Evolutionary conservation across 441 rosid genomes (phyloP).

Genomic region (Adansonia gregorii): DNA sequence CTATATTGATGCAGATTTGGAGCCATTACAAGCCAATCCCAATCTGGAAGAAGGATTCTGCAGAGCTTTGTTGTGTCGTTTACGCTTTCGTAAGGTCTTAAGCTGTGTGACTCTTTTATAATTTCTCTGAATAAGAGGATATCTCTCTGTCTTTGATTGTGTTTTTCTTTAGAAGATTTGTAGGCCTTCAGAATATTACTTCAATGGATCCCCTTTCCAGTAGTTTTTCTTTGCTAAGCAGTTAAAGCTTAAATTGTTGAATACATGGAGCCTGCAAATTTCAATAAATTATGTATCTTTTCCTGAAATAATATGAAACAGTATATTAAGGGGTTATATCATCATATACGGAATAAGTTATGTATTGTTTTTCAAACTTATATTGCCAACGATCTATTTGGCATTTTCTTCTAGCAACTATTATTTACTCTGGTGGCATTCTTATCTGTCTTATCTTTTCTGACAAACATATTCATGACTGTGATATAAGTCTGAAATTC

Average conservation of each 20-base stretch:
- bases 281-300: background rate
- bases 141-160: conserved; percentile 29
- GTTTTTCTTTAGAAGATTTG: conserved; percentile 21
- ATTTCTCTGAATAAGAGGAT: conserved; percentile 28
- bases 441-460: background rate
- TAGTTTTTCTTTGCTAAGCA: background rate
- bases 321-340: background rate
- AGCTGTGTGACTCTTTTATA: conserved; percentile 52
- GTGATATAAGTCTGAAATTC: conserved; percentile 26
- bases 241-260: conserved; percentile 10
- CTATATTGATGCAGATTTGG: conserved; percentile 68
- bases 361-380: conserved; percentile 8
- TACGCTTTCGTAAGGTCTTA: conserved; percentile 99
- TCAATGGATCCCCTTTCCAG: background rate
- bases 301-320: background rate
- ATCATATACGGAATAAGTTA: background rate
- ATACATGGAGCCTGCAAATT: background rate
- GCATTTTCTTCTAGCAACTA: conserved; percentile 15
- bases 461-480: background rate
- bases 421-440: conserved; percentile 18
- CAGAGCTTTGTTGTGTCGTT: conserved; percentile 88
- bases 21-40: conserved; percentile 72
- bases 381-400: background rate
- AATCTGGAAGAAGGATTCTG: conserved; percentile 88
- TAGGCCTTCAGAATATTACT: conserved; percentile 10